These are phyloP conservation scores for Phytophthora tentaculata DNA, from an alignment of 352 stramenopile species.

Conservation along the genomic window DNA sequence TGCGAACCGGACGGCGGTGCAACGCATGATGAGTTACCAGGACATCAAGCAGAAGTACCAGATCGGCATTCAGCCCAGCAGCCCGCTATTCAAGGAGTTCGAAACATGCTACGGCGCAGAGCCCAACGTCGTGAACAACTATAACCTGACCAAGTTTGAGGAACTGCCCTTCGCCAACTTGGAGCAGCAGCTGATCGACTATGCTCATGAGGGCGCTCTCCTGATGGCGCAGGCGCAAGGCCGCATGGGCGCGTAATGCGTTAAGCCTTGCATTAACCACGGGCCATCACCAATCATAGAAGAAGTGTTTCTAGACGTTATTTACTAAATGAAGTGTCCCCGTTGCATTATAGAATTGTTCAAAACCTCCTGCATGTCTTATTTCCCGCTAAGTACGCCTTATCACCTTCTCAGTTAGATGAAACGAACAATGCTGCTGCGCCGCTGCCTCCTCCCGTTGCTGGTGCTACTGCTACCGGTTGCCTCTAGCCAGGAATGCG, in stretches of 20 bases:
- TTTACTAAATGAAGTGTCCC: constrained; percentile 27
- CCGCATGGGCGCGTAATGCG: constrained; percentile 13
- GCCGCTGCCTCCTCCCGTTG: constrained; percentile 5
- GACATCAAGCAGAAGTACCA: constrained; percentile 53
- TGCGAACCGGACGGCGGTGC: constrained; percentile 24
- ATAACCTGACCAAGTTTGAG: constrained; percentile 50
- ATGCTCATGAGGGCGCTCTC: constrained; percentile 54
- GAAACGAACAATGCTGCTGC: constrained; percentile 27
- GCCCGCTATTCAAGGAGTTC: constrained; percentile 55
- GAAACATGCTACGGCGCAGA: constrained; percentile 60
- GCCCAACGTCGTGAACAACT: constrained; percentile 39
- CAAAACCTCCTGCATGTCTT: too few relatives aligned
- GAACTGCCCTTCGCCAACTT: constrained; percentile 52
- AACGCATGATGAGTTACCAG: constrained; percentile 49
- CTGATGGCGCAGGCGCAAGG: constrained; percentile 29
- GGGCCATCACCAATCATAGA: constrained; percentile 20
- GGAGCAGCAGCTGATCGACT: constrained; percentile 56
- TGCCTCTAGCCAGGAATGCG: constrained; percentile 33
- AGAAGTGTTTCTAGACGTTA: constrained; percentile 35
- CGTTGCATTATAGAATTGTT: too few relatives aligned
- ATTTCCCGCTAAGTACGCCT: constrained; percentile 21
- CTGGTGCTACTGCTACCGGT: constrained; percentile 24
- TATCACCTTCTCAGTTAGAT: constrained; percentile 3
- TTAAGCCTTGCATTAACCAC: constrained; percentile 6
- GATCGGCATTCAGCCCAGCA: constrained; percentile 50